Conservation (phyloP, 441 rosid species). For the Erysimum cheiri region DNA sequence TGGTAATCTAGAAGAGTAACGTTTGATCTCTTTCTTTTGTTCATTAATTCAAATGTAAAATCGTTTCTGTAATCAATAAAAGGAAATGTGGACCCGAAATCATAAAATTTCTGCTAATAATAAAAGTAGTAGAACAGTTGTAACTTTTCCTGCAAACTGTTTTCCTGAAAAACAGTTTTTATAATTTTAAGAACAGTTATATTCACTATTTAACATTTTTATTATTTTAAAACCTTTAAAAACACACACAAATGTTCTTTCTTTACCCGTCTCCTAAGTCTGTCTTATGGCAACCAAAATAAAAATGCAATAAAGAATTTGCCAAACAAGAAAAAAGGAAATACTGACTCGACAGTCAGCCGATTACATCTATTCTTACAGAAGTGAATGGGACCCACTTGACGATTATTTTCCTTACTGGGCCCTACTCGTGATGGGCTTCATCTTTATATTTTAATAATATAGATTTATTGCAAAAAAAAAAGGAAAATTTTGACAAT, state of each 20-base stretch:
- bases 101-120: not conserved
- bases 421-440: conserved; percentile 43
- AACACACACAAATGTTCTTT: too few relatives aligned
- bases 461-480: not conserved
- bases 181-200: too few relatives aligned
- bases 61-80: not conserved
- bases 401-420: conserved; percentile 26
- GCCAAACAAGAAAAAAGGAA: not conserved
- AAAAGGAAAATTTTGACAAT: not conserved
- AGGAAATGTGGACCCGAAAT: not conserved
- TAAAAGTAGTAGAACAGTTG: too few relatives aligned
- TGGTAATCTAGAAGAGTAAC: not conserved
- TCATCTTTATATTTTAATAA: conserved; percentile 23
- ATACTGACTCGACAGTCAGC: conserved; percentile 36
- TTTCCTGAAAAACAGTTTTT: too few relatives aligned
- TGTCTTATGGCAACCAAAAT: not conserved
- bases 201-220: too few relatives aligned
- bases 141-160: too few relatives aligned
- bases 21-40: not conserved
- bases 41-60: not conserved
- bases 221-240: too few relatives aligned
- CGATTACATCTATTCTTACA: conserved; percentile 28
- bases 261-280: too few relatives aligned
- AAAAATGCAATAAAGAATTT: not conserved
- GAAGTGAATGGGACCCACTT: conserved; percentile 36